A percentile compares a stretch with the other conserved stretches of the same genome.
phyloP scores from a whole-genome alignment of 208 protist species.

The Trichomonas tenax region DNA sequence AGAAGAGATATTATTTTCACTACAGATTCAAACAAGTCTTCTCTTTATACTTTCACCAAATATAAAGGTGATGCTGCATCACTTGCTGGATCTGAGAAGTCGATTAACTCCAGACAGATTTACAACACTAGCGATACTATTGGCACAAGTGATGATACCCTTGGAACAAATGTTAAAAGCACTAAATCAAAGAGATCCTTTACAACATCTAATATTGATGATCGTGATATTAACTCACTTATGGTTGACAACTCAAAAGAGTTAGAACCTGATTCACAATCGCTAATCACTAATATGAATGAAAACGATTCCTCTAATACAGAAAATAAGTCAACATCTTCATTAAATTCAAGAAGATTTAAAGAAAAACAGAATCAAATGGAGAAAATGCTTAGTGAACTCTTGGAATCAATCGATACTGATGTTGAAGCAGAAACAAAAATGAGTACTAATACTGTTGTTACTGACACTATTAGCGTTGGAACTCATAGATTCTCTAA shows the following conservation, averaged over 20 bases:
- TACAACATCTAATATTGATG: too few species aligned
- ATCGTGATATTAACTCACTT: not conserved
- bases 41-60: not conserved
- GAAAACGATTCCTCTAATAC: not conserved
- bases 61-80: not conserved
- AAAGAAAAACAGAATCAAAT: not conserved
- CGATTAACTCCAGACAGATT: too few species aligned
- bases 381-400: not conserved
- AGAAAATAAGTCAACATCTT: not conserved
- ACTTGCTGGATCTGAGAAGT: not conserved
- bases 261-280: not conserved
- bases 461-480: not conserved
- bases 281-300: not conserved
- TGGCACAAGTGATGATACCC: too few species aligned
- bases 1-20: not conserved
- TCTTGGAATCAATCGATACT: not conserved
- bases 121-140: too few species aligned
- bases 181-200: too few species aligned
- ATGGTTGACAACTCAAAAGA: not conserved
- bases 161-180: too few species aligned
- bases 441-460: not conserved
- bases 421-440: not conserved
- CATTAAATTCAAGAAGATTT: not conserved
- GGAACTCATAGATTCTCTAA: not conserved
- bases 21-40: not conserved